A percentile compares a stretch with the other conserved stretches of the same genome.
Evolutionary conservation across 139 green algal species (phyloP).

Genomic region (Choricystis sp.): DNA sequence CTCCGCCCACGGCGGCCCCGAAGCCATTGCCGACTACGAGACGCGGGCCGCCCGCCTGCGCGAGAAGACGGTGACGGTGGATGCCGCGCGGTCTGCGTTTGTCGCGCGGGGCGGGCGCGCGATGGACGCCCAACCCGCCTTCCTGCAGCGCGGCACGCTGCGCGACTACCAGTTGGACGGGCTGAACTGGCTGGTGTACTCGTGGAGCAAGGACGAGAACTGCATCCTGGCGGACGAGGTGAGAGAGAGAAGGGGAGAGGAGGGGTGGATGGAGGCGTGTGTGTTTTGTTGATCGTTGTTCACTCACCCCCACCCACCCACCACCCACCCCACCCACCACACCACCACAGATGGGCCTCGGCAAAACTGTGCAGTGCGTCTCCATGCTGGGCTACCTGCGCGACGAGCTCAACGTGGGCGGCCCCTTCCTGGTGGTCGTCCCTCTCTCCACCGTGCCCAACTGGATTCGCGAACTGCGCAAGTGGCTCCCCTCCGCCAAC

Average conservation of each 20-base stretch:
- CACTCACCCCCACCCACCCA: background rate
- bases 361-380: conserved; percentile 72
- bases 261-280: conserved; percentile 7
- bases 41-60: conserved; percentile 29
- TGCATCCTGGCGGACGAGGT: conserved; percentile 93
- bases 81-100: conserved; percentile 41
- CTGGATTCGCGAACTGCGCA: conserved; percentile 75
- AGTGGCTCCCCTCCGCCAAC: conserved; percentile 57
- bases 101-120: conserved; percentile 19
- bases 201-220: conserved; percentile 57
- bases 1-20: conserved; percentile 11
- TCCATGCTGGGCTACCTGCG: conserved; percentile 34
- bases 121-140: conserved; percentile 48
- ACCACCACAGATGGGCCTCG: background rate
- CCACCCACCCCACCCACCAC: background rate
- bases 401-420: conserved; percentile 32
- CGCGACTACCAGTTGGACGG: conserved; percentile 83
- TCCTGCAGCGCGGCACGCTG: conserved; percentile 44
- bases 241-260: conserved; percentile 14
- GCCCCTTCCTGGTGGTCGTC: conserved; percentile 79
- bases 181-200: conserved; percentile 78
- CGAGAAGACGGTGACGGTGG: conserved; percentile 28
- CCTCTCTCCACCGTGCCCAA: conserved; percentile 78
- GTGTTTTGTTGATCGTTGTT: too few species aligned
- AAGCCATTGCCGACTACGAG: conserved; percentile 36